Evolutionary conservation across 2,329 filamentous ascomycete genomes (phyloP).

Genomic region (Teratosphaeria pseudoeucalypti): DNA sequence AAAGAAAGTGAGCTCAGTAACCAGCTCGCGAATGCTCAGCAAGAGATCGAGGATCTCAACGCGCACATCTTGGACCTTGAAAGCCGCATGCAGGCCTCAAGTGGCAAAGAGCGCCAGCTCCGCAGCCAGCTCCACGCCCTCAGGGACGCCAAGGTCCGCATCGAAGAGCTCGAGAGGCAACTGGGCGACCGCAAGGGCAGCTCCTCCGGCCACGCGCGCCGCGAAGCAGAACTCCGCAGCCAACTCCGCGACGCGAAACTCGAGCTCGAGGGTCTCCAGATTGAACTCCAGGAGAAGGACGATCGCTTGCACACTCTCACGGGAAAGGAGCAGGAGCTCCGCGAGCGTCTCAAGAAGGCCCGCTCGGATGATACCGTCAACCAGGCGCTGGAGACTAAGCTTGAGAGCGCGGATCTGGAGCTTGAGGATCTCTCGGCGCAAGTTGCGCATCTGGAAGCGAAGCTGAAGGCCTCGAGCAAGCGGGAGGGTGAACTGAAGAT

Average conservation of each 20-base stretch:
- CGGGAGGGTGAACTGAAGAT: conserved; percentile 27
- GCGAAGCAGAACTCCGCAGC: conserved; percentile 31
- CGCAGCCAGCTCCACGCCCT: conserved; percentile 24
- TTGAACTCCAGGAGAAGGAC: conserved; percentile 36
- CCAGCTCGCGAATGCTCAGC: conserved; percentile 53
- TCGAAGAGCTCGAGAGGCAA: conserved; percentile 27
- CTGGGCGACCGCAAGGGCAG: conserved; percentile 38
- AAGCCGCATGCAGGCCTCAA: conserved; percentile 14
- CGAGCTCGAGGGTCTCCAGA: conserved; percentile 24
- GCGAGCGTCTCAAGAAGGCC: conserved; percentile 20
- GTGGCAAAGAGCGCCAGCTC: conserved; percentile 28
- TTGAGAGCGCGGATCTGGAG: conserved; percentile 31
- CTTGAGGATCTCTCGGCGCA: conserved; percentile 29
- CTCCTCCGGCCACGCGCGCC: conserved; percentile 24
- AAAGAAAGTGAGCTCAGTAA: conserved; percentile 51
- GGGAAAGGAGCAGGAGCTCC: conserved; percentile 33
- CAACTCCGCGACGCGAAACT: conserved; percentile 24
- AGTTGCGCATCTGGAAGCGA: conserved; percentile 22
- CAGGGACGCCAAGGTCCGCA: conserved; percentile 20
- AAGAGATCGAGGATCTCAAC: conserved; percentile 34
- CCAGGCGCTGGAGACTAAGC: conserved; percentile 28
- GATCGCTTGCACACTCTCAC: conserved; percentile 22
- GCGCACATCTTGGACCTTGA: conserved; percentile 46
- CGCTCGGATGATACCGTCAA: conserved; percentile 18
- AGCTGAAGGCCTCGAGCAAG: conserved; percentile 19